Conservation (phyloP, 2,329 filamentous ascomycete genomes). For the Albophoma yamanashiensis region DNA sequence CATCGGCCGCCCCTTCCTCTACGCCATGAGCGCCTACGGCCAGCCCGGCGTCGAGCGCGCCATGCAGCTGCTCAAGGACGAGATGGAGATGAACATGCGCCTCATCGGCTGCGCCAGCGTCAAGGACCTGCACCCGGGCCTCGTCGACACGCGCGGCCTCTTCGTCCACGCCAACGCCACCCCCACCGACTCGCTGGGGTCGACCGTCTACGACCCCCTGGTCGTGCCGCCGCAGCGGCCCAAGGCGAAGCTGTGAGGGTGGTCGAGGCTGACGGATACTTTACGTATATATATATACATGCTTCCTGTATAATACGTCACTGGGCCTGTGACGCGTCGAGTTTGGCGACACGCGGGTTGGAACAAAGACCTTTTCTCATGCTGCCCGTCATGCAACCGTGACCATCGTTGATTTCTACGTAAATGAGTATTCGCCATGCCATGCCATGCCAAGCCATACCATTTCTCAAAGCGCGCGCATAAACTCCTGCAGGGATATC, state of each 20-base stretch:
- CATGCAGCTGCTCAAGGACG: slow-evolving; percentile 86
- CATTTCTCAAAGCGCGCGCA: slow-evolving; percentile 46
- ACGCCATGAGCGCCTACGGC: slow-evolving; percentile 91
- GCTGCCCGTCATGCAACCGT: background rate
- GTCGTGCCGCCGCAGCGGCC: slow-evolving; percentile 39
- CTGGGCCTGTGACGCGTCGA: background rate
- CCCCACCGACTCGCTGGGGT: slow-evolving; percentile 36
- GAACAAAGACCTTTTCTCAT: background rate
- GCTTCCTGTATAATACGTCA: background rate
- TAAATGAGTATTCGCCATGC: background rate
- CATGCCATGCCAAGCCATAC: background rate
- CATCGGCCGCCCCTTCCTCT: slow-evolving; percentile 89
- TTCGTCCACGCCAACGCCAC: slow-evolving; percentile 37
- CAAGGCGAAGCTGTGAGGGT: slow-evolving; percentile 37
- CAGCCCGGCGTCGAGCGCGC: slow-evolving; percentile 78
- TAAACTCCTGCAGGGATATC: slow-evolving; percentile 67
- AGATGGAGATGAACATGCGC: slow-evolving; percentile 99
- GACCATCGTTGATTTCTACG: background rate
- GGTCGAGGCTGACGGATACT: background rate
- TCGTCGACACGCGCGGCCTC: slow-evolving; percentile 70
- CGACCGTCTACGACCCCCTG: slow-evolving; percentile 43
- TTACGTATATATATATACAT: background rate
- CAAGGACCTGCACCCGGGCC: slow-evolving; percentile 65
- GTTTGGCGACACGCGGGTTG: background rate
- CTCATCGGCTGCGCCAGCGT: slow-evolving; percentile 71